These are phyloP conservation scores for Yamadazyma triangularis DNA, from an alignment of 1,139 yeast genomes.

Conservation along the genomic window DNA sequence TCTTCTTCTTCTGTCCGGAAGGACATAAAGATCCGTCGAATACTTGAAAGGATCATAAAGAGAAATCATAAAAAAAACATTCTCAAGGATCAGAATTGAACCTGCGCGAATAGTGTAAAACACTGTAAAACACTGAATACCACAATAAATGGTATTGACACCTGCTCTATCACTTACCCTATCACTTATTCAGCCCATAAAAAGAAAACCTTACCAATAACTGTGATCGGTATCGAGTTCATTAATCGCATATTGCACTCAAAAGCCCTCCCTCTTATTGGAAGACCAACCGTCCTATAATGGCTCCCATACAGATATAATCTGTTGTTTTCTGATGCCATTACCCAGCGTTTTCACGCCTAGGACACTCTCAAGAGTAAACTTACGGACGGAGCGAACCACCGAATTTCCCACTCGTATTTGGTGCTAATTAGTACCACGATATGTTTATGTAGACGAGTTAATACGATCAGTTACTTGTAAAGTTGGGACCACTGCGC, in stretches of 20 bases:
- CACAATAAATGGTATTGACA: no score
- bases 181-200: no score
- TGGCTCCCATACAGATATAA: constrained; percentile 57
- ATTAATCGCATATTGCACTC: constrained; percentile 70
- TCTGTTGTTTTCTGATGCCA: constrained; percentile 60
- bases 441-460: constrained; percentile 49
- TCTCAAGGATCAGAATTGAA: no score
- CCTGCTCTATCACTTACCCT: no score
- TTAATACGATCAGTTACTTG: constrained; percentile 60
- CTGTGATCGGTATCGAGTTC: constrained; percentile 86
- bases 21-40: constrained; percentile 73
- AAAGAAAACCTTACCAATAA: constrained; percentile 36
- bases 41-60: constrained; percentile 57
- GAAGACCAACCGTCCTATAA: constrained; percentile 66
- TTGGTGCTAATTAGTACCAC: constrained; percentile 1
- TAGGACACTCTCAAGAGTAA: constrained; percentile 63
- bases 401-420: constrained; percentile 83
- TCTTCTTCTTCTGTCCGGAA: constrained; percentile 87
- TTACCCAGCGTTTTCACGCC: constrained; percentile 72
- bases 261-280: constrained; percentile 42
- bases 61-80: neutral
- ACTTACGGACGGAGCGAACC: constrained; percentile 55
- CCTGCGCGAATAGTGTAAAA: neutral
- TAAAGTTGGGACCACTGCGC: constrained; percentile 32
- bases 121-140: no score